phyloP scores from a whole-genome alignment of 768 basidiomycete genomes.

The Amyloporia xantha region DNA sequence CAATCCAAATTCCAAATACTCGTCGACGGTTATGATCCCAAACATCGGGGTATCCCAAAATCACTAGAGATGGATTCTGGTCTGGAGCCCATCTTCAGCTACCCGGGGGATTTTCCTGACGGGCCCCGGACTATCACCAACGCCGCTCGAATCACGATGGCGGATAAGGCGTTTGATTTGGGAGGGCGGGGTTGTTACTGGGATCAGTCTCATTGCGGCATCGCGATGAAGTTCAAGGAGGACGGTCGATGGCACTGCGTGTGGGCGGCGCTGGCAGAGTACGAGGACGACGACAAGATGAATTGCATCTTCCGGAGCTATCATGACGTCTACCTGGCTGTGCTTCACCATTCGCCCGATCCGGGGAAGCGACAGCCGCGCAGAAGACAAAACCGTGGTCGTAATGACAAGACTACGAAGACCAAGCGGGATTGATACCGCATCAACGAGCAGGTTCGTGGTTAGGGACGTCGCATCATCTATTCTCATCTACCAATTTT shows the following conservation, averaged over 20 bases:
- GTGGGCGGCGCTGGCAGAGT: slow-evolving; percentile 55
- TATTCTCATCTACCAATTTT: too few relatives aligned
- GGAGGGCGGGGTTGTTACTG: slow-evolving; percentile 26
- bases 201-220: slow-evolving; percentile 40
- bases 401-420: too few relatives aligned
- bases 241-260: slow-evolving; percentile 54
- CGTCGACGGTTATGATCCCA: slow-evolving; percentile 59
- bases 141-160: slow-evolving; percentile 47
- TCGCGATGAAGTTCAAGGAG: slow-evolving; percentile 51
- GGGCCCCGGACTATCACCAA: slow-evolving; percentile 39
- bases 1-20: slow-evolving; percentile 35
- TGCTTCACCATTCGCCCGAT: slow-evolving; percentile 26
- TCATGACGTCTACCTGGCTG: slow-evolving; percentile 52
- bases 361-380: neutral
- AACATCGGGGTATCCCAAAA: slow-evolving; percentile 51
- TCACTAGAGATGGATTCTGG: slow-evolving; percentile 45
- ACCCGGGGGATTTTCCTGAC: slow-evolving; percentile 22
- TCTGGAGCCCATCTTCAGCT: slow-evolving; percentile 34
- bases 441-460: too few relatives aligned
- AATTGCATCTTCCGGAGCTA: slow-evolving; percentile 45
- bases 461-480: too few relatives aligned
- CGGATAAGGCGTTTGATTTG: slow-evolving; percentile 51
- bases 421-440: too few relatives aligned
- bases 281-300: slow-evolving; percentile 31
- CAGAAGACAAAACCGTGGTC: neutral